Base-by-base conservation (phyloP, 257 asterid species). In the Solanum gandarillasii region DNA sequence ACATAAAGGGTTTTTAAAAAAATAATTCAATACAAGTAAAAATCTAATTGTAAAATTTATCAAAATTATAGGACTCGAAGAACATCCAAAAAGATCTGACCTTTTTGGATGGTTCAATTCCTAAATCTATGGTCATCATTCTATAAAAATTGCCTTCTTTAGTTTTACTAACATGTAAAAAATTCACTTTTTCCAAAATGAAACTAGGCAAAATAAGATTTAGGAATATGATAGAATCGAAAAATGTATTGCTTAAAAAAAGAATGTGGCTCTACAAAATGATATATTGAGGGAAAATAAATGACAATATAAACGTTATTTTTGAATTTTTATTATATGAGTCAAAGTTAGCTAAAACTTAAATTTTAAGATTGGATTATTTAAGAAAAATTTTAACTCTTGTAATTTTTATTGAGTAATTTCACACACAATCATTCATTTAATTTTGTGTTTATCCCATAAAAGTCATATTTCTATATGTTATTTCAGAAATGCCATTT, bases 11-110 rank as follows among this genome's bases (percentile, higher is more conserved):
- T 23, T 55, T 34, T 70, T 48, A 0, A 67, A 70, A 32, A 35
- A 14, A 1, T 2, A 35, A 46, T 1, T 32, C 11, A 11, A 31
- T 29, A 7, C 31, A 29, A 14, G 14, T 7, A 11, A 12, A 21
- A 32, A 88, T 70, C 3, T 86, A 60, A 12, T 88, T 25, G 6
- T 16, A 38, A 25, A 78, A 76, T 7, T 67, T 9, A 1, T 78
- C 12, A 8, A 46, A 70, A 2, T 23, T 86, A 10, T 88, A 58
- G 8, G 88, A 71, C 32, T 86, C 43, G 9, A 82, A 71, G 29
- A 83, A 86, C 52, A 81, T n/a, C 87, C 88, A 89, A 83, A 86
- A 7, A 21, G 75, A 25, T 31, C 86, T 72, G 34, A 85, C 62
- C 31, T 48, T 88, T 36, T 78, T 86, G 5, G 71, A 62, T 14